Base-by-base conservation (phyloP, 371 early-diverging fungal species). In the Funneliformis caledonium region DNA sequence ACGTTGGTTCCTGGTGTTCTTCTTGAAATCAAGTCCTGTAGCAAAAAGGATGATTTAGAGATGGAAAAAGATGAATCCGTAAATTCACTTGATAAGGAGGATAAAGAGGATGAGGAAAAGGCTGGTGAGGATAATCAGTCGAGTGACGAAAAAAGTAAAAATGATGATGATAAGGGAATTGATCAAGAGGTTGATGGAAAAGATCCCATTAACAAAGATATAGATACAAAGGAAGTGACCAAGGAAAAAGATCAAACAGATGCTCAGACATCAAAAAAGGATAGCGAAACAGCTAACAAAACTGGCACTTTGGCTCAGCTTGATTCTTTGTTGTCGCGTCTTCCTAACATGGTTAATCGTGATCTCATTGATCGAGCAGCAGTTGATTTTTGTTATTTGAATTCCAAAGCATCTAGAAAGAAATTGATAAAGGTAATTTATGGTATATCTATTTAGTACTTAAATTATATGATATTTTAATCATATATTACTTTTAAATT, bases 361-460 rank as follows among this genome's bases (percentile, higher is more conserved):
- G 96, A 95, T 56, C 84, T 92, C 82, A 94, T 96, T 52, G 98
- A 99, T 85, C 90, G 94, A 82, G 86, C 93, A 2, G 97, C 98
- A 0, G 93, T 97, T 16, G 96, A 98, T 62, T 97, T 98, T 85
- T 97, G 97, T 83, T 96, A 91, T 83, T 82, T 95, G 22, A 97
- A 97, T 85, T 92, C 90, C 67, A 96, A 96, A 81, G 85, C 86
- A 22, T 89, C 93, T 22, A 90, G 97, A 50, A 93, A 91, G n/a
- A 88, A 90, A 62, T 87, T 98, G 4, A 88, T 94, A 16, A 91
- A 92, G 80, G 89, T 89, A 79, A 37, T 11, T 31, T 8, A 33
- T 64, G 33, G 22, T n/a, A n/a, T 70, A 47, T 14, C 14, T 22
- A 33, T 73, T 65, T 33, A 48, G n/a, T 26, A 50, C 42, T 7